Base-by-base conservation (phyloP, 371 early-diverging fungal genomes). In the Encephalitozoon cuniculi region DNA sequence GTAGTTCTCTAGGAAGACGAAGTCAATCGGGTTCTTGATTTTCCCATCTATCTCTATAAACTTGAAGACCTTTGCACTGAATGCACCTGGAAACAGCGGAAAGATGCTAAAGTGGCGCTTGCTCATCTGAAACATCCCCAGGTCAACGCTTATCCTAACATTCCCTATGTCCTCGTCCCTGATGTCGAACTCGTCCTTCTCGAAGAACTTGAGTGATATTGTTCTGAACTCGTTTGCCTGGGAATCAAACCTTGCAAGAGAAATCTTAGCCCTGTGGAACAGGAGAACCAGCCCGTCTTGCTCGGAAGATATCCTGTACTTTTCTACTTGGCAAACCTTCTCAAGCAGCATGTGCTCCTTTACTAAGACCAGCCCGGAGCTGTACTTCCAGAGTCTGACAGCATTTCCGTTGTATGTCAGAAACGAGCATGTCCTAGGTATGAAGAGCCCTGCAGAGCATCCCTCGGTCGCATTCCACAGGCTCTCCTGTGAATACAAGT, bases 1-100 rank as follows among this genome's bases (percentile, higher is more conserved):
- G 11, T 72, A 72, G 41, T 72, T 63, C 8, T 40, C 39, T 6
- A 72, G 28, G 46, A 72, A 72, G 3, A 34, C 34, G 21, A 64
- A 40, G 37, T 72, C 72, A 0, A 64, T 26, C 0, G 64, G 63
- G 52, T 72, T 72, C 5, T 32, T 43, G 41, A 72, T 63, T 26
- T 72, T 64, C 23, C 46, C 46, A 46, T 72, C 49, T 18, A 72
- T 18, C 21, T 72, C 72, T 51, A 23, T 26, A 64, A 72, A 72
- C 37, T 26, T 49, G 34, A 63, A 72, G 28, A 59, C 65, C 64
- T 34, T 52, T 39, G 70, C 72, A 26, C 25, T 49, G 25, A 64
- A 64, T 9, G 9, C n/a, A 11, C 49, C 49, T 4, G 25, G 26
- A 23, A 30, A 43, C 21, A 72, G 1, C 15, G 46, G 46, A 64